A percentile compares a stretch with the other conserved stretches of the same genome.
phyloP scores from a whole-genome alignment of 495 filamentous ascomycete species.

The Cladorrhinum samala region DNA sequence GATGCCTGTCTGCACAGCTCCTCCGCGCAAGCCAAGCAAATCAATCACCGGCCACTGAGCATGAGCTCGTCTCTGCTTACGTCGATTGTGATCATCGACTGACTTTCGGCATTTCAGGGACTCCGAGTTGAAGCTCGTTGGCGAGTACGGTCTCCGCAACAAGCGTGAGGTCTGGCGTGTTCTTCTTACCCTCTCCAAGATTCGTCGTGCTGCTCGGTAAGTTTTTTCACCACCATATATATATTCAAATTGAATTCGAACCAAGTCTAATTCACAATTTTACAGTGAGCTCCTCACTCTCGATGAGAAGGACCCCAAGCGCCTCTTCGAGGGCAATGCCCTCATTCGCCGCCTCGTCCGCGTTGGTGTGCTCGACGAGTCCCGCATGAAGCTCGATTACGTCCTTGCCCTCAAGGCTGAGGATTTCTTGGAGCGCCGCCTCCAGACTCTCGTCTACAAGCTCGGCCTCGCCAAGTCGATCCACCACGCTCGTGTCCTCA shows the following conservation, averaged over 20 bases:
- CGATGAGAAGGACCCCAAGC: constrained; percentile 99
- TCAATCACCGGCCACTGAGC: constrained; percentile 83
- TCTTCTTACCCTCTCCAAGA: constrained; percentile 98
- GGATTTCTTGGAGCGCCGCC: constrained; percentile 98
- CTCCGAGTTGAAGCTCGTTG: constrained; percentile 97
- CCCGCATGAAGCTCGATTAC: constrained; percentile 99
- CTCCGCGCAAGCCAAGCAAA: constrained; percentile 23
- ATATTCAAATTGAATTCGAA: neutral
- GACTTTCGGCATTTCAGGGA: constrained; percentile 63
- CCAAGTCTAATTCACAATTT: constrained; percentile 6
- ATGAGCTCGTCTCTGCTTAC: constrained; percentile 94
- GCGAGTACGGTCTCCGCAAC: constrained; percentile 98
- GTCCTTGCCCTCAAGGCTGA: constrained; percentile 95
- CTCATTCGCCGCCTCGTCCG: constrained; percentile 99
- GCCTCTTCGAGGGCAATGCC: constrained; percentile 99
- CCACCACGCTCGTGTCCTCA: constrained; percentile 98
- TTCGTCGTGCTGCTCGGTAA: constrained; percentile 99
- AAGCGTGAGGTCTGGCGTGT: constrained; percentile 99
- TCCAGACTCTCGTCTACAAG: constrained; percentile 99
- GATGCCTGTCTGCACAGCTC: neutral
- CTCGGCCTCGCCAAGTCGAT: constrained; percentile 99
- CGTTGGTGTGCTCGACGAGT: constrained; percentile 98
- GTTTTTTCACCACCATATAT: constrained; percentile 18
- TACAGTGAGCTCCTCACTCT: constrained; percentile 96
- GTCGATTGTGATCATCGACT: constrained; percentile 66